Evolutionary conservation across 331 rosid species (phyloP), one percentile per base, ranked within the genome.

Genomic region (Telfairia occidentalis): DNA sequence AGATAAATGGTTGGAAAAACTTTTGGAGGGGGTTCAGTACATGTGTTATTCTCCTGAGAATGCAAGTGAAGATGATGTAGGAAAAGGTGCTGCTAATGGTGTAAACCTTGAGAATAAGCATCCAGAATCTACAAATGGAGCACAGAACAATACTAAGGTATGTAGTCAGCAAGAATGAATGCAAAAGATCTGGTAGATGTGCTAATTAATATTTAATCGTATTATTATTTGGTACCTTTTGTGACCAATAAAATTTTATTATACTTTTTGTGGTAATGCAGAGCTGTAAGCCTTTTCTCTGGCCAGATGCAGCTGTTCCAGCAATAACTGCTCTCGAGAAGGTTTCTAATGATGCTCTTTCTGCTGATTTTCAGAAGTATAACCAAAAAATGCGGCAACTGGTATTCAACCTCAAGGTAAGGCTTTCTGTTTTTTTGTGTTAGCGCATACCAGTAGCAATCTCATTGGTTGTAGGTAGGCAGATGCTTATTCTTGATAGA

Each of bases 1-100:
- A 24, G 99, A 95, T 83, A 92, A 76, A 89, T 90, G 99, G 93
- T 76, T 90, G 90, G 97, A 90, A 87, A 89, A 80, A 80, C 87
- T 92, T 83, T 87, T 95, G 75, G 85, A 83, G 74, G 82, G 81
- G 43, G 50, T 95, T 71, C 90, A 81, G 67, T 79, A 85, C 64
- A 72, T 87, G 63, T 95, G 97, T 85, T 69, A 50, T 71, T 52
- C 87, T 74, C 81, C 82, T 19, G 89, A 85, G 40, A 65, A 48
- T 30, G n/a, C 8, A 46, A 79, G 64, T 70, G 83, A 15, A 67
- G 87, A 82, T 79, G 92, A 77, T 59, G 82, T 84, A 46, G 88
- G 73, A 78, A 82, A 85, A 84, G 67, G 40, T 37, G 78, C 70
- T 77, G 73, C 77, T 67, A 84, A 83, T 82, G 90, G 77, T 65